Evolutionary conservation across 306 rosid genomes (phyloP), one percentile per base, ranked within the genome.

Genomic region (Aeschynomene evenia): DNA sequence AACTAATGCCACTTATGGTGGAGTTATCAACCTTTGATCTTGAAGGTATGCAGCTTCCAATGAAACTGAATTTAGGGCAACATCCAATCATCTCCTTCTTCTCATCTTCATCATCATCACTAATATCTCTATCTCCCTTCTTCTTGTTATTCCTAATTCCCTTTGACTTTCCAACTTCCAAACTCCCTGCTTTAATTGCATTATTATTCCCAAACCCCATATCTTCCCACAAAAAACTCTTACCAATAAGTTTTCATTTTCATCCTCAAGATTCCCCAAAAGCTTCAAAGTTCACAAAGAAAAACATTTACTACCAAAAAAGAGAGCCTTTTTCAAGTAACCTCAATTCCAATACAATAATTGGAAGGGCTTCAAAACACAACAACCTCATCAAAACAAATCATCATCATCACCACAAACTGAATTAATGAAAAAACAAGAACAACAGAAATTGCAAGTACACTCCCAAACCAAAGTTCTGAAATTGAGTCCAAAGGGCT

Each of bases 11-110:
- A 68, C 88, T 84, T 71, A 81, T 76, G 79, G 91, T 76, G 79
- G 91, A 79, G 84, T 66, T 85, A 75, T 93, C 91, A 82, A 88
- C 93, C 82, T 93, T 90, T 80, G 96, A 90, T 85, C 94, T 90
- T 42, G 98, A 90, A 85, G 91, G 86, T 77, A 93, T 71, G 71
- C 96, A 90, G 28, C 80, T 82, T 51, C 91, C 76, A 55, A 85
- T 75, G 76, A 85, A 85, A 73, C 80, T 80, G 63, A 86, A 78
- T 82, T 63, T 84, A 82, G 62, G 74, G 89, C 97, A 90, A 76
- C 98, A 93, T 2, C 96, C 87, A 77, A 81, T 73, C 65, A 77
- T 85, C 68, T 72, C 83, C 71, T 75, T 85, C 54, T 36, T n/a
- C n/a, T n/a, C n/a, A n/a, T n/a, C n/a, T n/a, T n/a, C n/a, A n/a